Percentiles rank a stretch among this genome's conserved stretches.
Conservation (phyloP, 2,329 filamentous ascomycete genomes). For the Pseudogymnoascus destructans region DNA sequence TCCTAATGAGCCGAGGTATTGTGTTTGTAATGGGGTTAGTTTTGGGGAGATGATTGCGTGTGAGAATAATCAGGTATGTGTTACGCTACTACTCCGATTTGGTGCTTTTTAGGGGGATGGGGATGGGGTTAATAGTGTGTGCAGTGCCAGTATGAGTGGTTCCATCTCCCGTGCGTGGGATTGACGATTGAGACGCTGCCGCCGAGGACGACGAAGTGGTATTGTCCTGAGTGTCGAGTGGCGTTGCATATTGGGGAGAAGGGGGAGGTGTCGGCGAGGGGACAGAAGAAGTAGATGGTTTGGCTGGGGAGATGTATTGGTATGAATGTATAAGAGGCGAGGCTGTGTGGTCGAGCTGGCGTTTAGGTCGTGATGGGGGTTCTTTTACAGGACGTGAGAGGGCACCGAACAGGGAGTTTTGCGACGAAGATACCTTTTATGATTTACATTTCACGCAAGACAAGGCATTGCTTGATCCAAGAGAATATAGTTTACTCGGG, state of each 20-base stretch:
- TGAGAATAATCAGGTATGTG: constrained; percentile 56
- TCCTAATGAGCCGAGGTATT: constrained; percentile 64
- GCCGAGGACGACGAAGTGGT: constrained; percentile 67
- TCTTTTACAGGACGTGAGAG: neutral
- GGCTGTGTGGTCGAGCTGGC: neutral
- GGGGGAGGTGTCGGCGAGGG: constrained; percentile 40
- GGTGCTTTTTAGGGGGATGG: constrained; percentile 21
- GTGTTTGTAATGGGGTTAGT: constrained; percentile 65
- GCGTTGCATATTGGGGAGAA: constrained; percentile 49
- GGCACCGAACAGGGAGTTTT: neutral
- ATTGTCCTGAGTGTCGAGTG: constrained; percentile 63
- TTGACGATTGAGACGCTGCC: constrained; percentile 47
- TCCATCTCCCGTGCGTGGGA: constrained; percentile 66
- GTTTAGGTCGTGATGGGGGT: neutral
- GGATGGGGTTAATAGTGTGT: constrained; percentile 18
- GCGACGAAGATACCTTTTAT: neutral
- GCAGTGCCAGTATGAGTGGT: constrained; percentile 72
- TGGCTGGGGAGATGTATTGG: neutral
- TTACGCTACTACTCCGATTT: neutral
- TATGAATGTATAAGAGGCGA: neutral
- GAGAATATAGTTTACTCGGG: neutral
- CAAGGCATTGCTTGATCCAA: neutral
- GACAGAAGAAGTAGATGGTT: constrained; percentile 23
- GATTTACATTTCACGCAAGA: neutral
- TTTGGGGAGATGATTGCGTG: constrained; percentile 76